Percentiles rank a stretch among this genome's conserved stretches.
These are phyloP conservation scores for Elaeis oleifera DNA, from an alignment of 202 grass and related monocot species.

Conservation along the genomic window DNA sequence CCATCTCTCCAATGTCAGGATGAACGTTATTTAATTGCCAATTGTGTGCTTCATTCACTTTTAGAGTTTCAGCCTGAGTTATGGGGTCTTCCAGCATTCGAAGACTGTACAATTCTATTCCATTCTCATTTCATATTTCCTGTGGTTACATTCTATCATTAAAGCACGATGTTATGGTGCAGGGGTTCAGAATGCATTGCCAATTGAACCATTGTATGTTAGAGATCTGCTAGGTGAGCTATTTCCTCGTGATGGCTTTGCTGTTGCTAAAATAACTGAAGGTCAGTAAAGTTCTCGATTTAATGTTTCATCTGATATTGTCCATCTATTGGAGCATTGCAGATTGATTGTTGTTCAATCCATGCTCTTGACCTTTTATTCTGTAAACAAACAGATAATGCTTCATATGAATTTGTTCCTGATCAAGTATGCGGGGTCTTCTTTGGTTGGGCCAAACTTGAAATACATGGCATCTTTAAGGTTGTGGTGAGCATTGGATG, in stretches of 20 bases:
- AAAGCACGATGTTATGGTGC: conserved; percentile 10
- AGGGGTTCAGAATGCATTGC: conserved; percentile 56
- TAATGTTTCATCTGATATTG: background rate
- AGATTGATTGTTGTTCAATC: background rate
- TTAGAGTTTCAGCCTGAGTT: conserved; percentile 74
- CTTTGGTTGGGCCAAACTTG: conserved; percentile 65
- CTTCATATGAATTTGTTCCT: conserved; percentile 50
- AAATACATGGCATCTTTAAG: conserved; percentile 43
- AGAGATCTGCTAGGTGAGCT: conserved; percentile 24
- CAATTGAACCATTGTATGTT: conserved; percentile 54
- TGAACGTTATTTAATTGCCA: conserved; percentile 47
- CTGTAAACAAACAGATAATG: conserved; percentile 34
- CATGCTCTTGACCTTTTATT: background rate
- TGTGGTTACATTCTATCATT: background rate
- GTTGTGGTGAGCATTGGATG: conserved; percentile 57
- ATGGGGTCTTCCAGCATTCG: conserved; percentile 78
- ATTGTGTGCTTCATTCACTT: conserved; percentile 63
- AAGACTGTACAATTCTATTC: conserved; percentile 53
- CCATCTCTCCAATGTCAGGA: conserved; percentile 75
- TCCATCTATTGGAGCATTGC: background rate
- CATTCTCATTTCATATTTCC: conserved; percentile 6
- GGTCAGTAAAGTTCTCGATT: conserved; percentile 22
- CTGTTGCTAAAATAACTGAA: conserved; percentile 26
- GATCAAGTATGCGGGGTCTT: conserved; percentile 69
- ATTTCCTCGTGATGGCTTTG: conserved; percentile 28